Evolutionary conservation across 108 stramenopile genomes (phyloP).

Genomic region (Pelagomonas calceolata): DNA sequence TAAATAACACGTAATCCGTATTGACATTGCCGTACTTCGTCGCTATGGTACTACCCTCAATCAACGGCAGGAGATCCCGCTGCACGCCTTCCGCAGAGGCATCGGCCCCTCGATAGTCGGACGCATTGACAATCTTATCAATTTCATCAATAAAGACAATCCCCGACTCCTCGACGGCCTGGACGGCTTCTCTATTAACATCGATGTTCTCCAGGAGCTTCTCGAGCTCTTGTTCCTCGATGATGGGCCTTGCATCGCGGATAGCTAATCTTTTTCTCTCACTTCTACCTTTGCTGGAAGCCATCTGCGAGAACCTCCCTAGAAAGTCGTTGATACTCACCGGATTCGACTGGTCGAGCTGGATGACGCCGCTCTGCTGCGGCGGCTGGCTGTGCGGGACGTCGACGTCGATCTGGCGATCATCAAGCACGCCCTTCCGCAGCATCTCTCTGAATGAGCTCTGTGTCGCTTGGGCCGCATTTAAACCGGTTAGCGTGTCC

Average conservation of each 20-base stretch:
- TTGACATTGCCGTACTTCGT: slow-evolving; percentile 97
- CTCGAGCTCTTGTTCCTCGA: slow-evolving; percentile 86
- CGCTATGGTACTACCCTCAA: slow-evolving; percentile 90
- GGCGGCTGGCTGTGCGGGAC: slow-evolving; percentile 46
- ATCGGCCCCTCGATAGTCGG: slow-evolving; percentile 73
- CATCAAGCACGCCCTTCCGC: slow-evolving; percentile 73
- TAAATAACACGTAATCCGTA: slow-evolving; percentile 95
- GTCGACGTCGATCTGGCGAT: slow-evolving; percentile 76
- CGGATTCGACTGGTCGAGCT: slow-evolving; percentile 23
- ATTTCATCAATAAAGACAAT: slow-evolving; percentile 99
- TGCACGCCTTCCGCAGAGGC: slow-evolving; percentile 97
- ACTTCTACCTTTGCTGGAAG: slow-evolving; percentile 37
- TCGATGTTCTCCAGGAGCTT: slow-evolving; percentile 76
- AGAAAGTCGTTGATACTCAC: slow-evolving; percentile 24
- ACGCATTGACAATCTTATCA: slow-evolving; percentile 85
- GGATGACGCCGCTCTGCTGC: slow-evolving; percentile 24
- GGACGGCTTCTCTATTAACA: slow-evolving; percentile 80
- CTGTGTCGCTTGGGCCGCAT: slow-evolving; percentile 21
- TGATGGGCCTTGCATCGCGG: slow-evolving; percentile 71
- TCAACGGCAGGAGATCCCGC: slow-evolving; percentile 88
- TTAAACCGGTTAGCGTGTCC: slow-evolving; percentile 69
- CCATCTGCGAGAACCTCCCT: slow-evolving; percentile 10
- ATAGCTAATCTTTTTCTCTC: slow-evolving; percentile 74
- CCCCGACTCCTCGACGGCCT: slow-evolving; percentile 86
- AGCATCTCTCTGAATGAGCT: slow-evolving; percentile 76